Base-by-base conservation (phyloP, 2,329 filamentous ascomycete species). In the Penicillium sp. region DNA sequence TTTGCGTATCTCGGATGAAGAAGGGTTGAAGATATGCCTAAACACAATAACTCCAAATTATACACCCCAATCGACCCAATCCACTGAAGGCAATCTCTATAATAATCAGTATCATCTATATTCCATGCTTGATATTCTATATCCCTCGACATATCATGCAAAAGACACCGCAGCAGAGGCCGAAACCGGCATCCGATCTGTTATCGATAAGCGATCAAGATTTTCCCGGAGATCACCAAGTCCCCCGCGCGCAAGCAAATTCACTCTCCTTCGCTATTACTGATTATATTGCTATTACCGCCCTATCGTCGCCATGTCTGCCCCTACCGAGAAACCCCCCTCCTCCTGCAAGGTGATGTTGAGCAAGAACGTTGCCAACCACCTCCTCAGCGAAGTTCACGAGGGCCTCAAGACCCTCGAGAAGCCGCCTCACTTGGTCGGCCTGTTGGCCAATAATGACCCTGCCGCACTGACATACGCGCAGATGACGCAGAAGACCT, bases 401-500 rank as follows among this genome's bases (percentile, higher is more conserved):
- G 80, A 86, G 52, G 87, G 85, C 6, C 75, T 95, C 53, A 79
- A 80, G 63, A 84, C 82, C 57, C 75, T 95, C 42, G 77, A 84
- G 63, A 81, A 79, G 57, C 75, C 83, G 66, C 90, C 93, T 31
- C 83, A 86, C 54, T 79, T 98, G 46, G 87, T 91, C 39, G 93
- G 91, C 52, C 95, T 96, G 71, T 77, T 98, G 49, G 89, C 91
- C 59, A 97, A 95, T 71, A 80, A 80, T 57, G 93, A 98, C 71
- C 88, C 90, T 28, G 88, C 89, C 34, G 91, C 91, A 29, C 77
- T 87, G 61, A 88, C 94, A 75, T 97, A 98, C 68, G 93, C 93
- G 48, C 88, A 96, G 70, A 96, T 88, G 88, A 96, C 91, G 35
- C 87, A 88, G 70, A 96, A 95, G 78, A 96, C 93, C 4, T 95